These are phyloP conservation scores for Fusarium sp. DNA, from an alignment of 2,329 filamentous ascomycete species.

Conservation along the genomic window DNA sequence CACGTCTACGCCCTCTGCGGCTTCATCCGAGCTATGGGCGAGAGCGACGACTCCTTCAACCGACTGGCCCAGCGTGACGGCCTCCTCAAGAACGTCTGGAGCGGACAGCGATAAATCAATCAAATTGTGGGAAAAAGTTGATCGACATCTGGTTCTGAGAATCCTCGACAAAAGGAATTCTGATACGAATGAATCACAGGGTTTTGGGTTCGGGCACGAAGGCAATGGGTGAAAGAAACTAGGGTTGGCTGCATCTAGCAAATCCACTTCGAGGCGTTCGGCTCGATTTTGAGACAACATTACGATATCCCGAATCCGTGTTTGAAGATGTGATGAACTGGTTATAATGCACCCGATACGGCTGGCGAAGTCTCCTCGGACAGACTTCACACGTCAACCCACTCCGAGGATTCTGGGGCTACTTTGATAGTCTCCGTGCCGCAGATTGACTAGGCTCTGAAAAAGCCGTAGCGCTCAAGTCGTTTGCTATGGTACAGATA, in stretches of 20 bases:
- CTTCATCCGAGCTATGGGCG: conserved; percentile 97
- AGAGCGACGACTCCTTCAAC: conserved; percentile 97
- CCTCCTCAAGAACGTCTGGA: conserved; percentile 97
- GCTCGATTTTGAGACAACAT: conserved; percentile 59
- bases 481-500: conserved; percentile 73
- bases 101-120: conserved; percentile 70
- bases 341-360: conserved; percentile 51
- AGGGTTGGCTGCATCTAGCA: conserved; percentile 60
- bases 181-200: conserved; percentile 45
- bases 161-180: conserved; percentile 43
- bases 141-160: conserved; percentile 44
- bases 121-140: conserved; percentile 41
- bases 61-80: conserved; percentile 95
- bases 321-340: conserved; percentile 48
- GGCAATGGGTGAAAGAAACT: conserved; percentile 54
- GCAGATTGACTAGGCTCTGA: conserved; percentile 69
- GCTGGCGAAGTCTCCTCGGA: conserved; percentile 69
- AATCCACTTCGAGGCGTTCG: conserved; percentile 61
- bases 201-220: conserved; percentile 53
- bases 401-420: conserved; percentile 68
- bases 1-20: conserved; percentile 97
- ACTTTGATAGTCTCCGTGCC: conserved; percentile 69
- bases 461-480: conserved; percentile 70
- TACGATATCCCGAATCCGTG: conserved; percentile 46
- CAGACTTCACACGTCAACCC: conserved; percentile 50